Conservation (phyloP, 495 filamentous ascomycete species). For the Aspergillus bridgeri region DNA sequence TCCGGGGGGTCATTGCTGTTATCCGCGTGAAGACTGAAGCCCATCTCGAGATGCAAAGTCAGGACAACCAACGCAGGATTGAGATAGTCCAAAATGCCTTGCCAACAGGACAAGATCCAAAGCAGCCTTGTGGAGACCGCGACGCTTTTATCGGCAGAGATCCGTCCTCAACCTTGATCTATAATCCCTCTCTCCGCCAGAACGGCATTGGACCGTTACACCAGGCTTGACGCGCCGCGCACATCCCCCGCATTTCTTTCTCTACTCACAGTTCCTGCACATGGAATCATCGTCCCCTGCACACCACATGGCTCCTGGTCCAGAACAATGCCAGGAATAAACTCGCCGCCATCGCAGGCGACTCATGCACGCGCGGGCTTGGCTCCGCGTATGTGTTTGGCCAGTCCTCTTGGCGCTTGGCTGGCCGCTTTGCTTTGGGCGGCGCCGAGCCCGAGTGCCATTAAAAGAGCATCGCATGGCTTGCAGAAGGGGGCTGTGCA, state of each 20-base stretch:
- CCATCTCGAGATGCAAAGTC: slow-evolving; percentile 34
- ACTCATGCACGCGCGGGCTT: slow-evolving; percentile 7
- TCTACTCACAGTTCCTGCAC: background rate
- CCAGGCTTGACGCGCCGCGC: background rate
- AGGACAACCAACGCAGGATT: background rate
- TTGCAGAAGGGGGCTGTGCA: slow-evolving; percentile 6
- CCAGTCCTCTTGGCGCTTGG: background rate
- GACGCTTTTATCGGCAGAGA: slow-evolving; percentile 7
- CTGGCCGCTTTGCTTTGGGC: background rate
- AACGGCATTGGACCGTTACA: background rate
- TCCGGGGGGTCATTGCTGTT: slow-evolving; percentile 53
- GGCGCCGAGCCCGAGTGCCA: background rate
- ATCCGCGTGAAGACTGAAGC: slow-evolving; percentile 50
- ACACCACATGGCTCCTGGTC: background rate
- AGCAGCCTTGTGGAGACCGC: slow-evolving; percentile 5
- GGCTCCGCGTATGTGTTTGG: background rate
- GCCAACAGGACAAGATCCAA: background rate
- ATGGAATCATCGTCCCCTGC: background rate
- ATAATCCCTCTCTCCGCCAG: background rate
- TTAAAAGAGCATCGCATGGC: background rate
- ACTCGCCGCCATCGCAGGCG: background rate
- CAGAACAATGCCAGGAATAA: background rate
- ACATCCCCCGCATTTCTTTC: background rate
- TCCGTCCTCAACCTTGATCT: background rate
- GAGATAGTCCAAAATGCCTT: too few relatives aligned